These are phyloP conservation scores for Pyrenophora seminiperda DNA, from an alignment of 2,329 filamentous ascomycete species.

Conservation along the genomic window DNA sequence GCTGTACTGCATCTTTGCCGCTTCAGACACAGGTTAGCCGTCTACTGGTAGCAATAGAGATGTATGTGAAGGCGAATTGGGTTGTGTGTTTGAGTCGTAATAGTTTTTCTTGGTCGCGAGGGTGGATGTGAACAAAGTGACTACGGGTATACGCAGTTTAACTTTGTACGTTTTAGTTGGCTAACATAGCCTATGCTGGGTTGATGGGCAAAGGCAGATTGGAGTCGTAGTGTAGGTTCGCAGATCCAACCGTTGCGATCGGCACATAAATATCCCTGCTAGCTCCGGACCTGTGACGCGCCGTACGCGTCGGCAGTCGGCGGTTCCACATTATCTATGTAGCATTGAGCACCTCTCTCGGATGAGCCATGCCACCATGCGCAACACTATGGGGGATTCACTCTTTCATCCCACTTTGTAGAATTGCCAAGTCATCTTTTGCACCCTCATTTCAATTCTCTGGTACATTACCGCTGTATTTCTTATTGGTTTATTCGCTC, in stretches of 20 bases:
- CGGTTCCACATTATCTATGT: slow-evolving; percentile 6
- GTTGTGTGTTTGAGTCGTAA: too few species aligned
- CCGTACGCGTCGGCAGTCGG: slow-evolving; percentile 9
- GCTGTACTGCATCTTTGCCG: slow-evolving; percentile 26
- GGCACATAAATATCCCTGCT: slow-evolving; percentile 9
- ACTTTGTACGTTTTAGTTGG: too few species aligned
- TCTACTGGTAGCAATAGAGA: too few species aligned
- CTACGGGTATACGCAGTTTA: too few species aligned
- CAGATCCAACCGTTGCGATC: slow-evolving; percentile 10
- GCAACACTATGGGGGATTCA: slow-evolving; percentile 9
- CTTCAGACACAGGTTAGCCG: neutral
- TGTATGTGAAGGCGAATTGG: too few species aligned
- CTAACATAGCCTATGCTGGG: too few species aligned
- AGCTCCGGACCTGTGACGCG: slow-evolving; percentile 8
- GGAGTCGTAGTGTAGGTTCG: neutral
- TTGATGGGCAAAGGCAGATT: too few species aligned
- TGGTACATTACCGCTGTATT: neutral
- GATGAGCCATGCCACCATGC: slow-evolving; percentile 5
- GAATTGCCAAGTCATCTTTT: slow-evolving; percentile 1
- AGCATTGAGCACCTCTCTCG: neutral
- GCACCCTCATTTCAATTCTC: neutral
- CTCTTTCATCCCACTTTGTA: slow-evolving; percentile 4
- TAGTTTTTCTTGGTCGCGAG: too few species aligned
- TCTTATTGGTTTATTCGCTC: neutral
- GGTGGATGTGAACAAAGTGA: too few species aligned